phyloP scores from a whole-genome alignment of 345 rosid genomes.

The Eucalyptus pauciflora region DNA sequence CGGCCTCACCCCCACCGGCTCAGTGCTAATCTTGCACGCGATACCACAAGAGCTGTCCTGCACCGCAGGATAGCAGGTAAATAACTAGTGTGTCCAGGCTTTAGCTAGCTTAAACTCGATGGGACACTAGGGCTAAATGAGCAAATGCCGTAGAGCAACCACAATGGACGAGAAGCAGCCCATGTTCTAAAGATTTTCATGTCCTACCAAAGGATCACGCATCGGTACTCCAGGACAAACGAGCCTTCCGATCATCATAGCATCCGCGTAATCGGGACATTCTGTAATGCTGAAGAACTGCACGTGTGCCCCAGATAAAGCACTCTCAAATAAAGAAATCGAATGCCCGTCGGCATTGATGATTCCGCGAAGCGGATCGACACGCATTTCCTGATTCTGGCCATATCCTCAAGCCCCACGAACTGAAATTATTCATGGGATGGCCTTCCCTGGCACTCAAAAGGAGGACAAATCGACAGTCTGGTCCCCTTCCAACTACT shows the following conservation, averaged over 20 bases:
- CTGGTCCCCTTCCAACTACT: neutral
- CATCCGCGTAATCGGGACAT: neutral
- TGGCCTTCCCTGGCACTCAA: neutral
- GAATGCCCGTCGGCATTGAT: neutral
- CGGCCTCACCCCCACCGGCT: neutral
- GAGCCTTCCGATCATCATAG: neutral
- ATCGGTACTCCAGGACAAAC: neutral
- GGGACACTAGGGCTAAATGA: neutral
- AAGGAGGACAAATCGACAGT: neutral
- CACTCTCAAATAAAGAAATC: neutral
- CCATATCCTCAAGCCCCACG: neutral
- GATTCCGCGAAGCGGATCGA: neutral
- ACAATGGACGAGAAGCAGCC: neutral
- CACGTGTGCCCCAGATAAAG: neutral
- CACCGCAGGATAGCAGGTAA: neutral
- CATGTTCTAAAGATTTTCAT: neutral
- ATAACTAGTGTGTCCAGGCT: too few relatives aligned
- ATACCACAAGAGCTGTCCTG: neutral
- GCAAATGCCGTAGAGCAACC: neutral
- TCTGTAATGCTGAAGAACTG: neutral
- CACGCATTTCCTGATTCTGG: neutral
- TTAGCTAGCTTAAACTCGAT: too few relatives aligned
- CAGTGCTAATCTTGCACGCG: neutral
- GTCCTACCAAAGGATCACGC: neutral
- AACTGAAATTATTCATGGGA: neutral